phyloP scores from a whole-genome alignment of 305 asterid genomes.

The Fraxinus platypoda region DNA sequence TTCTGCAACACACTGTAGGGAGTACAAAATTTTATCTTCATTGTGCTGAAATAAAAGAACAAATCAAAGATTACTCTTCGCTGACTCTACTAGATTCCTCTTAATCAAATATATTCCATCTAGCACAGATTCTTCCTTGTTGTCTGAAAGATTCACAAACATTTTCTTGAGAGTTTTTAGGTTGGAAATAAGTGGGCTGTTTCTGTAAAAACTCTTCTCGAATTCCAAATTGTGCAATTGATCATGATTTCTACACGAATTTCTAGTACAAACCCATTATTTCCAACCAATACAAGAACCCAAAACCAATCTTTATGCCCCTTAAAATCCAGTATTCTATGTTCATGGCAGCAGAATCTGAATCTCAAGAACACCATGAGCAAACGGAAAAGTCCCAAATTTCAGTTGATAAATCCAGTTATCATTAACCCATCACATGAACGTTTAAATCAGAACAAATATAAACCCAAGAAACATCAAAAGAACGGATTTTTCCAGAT shows the following conservation, averaged over 20 bases:
- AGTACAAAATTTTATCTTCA: not conserved
- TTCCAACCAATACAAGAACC: conserved; percentile 21
- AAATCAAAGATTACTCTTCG: not conserved
- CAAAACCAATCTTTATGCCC: conserved; percentile 19
- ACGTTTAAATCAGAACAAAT: conserved; percentile 19
- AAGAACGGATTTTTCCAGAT: conserved; percentile 35
- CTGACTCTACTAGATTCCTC: not conserved
- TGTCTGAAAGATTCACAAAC: conserved; percentile 6
- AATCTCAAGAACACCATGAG: conserved; percentile 23
- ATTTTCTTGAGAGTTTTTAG: not conserved
- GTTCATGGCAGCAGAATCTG: conserved; percentile 31
- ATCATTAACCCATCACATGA: conserved; percentile 30
- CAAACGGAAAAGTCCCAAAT: conserved; percentile 31
- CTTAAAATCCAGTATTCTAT: conserved; percentile 20
- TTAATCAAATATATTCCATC: not conserved
- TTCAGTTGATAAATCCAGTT: conserved; percentile 30
- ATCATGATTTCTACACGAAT: conserved; percentile 43
- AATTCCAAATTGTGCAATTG: not conserved
- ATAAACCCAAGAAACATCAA: conserved; percentile 22
- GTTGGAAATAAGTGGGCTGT: not conserved
- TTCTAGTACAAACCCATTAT: conserved; percentile 27
- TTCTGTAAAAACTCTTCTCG: conserved; percentile 1
- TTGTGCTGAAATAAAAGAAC: not conserved
- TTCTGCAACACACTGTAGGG: not conserved
- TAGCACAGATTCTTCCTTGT: not conserved